Evolutionary conservation across 192 early-diverging fungal species (phyloP).

Genomic region (Fimicolochytrium jonesii): DNA sequence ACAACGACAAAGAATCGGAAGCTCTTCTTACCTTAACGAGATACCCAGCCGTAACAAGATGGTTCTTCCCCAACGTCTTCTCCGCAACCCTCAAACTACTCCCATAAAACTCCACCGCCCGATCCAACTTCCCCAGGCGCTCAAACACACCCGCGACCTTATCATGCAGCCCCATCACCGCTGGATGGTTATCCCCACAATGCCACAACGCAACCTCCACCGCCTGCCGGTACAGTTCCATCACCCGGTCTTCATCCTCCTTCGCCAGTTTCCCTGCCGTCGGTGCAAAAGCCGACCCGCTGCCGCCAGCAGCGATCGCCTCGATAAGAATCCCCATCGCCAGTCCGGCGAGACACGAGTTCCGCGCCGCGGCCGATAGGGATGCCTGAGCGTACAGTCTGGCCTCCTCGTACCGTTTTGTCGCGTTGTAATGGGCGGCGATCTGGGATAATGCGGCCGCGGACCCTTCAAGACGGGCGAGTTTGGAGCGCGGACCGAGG

Average conservation of each 20-base stretch:
- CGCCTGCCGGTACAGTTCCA: conserved; percentile 22
- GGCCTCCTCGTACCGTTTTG: conserved; percentile 44
- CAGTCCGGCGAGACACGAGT: conserved; percentile 33
- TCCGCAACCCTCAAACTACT: conserved; percentile 35
- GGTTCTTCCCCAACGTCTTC: conserved; percentile 40
- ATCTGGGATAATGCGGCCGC: conserved; percentile 29
- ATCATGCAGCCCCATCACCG: conserved; percentile 44
- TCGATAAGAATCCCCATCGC: conserved; percentile 40
- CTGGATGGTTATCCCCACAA: conserved; percentile 38
- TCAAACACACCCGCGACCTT: conserved; percentile 33
- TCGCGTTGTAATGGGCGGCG: conserved; percentile 43
- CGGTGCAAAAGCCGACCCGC: not conserved
- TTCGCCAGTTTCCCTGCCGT: not conserved
- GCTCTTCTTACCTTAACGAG: conserved; percentile 29
- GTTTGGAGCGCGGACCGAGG: conserved; percentile 42
- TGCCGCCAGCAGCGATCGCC: conserved; percentile 20
- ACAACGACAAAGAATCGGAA: no score
- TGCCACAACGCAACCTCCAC: conserved; percentile 31
- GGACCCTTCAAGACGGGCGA: conserved; percentile 29
- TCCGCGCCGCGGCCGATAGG: conserved; percentile 28
- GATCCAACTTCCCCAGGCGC: conserved; percentile 11
- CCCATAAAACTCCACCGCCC: conserved; percentile 39
- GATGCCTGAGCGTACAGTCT: conserved; percentile 45
- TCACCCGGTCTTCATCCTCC: conserved; percentile 9
- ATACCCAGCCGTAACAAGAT: conserved; percentile 46